Percentiles rank a stretch among this genome's conserved stretches.
These are phyloP conservation scores for Chrysanthemum makinoi DNA, from an alignment of 129 eudicot species.

Conservation along the genomic window DNA sequence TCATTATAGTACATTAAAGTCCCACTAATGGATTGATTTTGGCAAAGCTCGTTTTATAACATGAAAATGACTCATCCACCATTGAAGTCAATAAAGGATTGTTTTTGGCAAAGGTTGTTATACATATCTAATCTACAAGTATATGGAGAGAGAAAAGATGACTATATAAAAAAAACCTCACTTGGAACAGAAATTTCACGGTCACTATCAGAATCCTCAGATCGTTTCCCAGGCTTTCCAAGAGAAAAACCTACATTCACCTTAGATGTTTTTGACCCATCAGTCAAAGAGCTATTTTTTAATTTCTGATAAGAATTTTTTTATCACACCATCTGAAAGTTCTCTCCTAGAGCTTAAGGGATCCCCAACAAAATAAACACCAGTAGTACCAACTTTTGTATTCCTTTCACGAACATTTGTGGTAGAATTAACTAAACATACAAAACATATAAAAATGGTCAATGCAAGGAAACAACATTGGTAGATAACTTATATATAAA, in stretches of 20 bases:
- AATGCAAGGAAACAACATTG: not conserved
- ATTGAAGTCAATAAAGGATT: too few species aligned
- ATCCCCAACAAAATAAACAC: slow-evolving; percentile 34
- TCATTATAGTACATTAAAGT: too few species aligned
- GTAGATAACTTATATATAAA: not conserved
- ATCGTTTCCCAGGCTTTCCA: slow-evolving; percentile 40
- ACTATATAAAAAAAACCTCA: slow-evolving; percentile 38
- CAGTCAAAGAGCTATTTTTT: slow-evolving; percentile 34
- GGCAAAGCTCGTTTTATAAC: too few species aligned
- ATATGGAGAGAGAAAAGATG: not conserved
- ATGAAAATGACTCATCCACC: too few species aligned
- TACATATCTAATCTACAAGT: too few species aligned
- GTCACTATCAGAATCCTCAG: slow-evolving; percentile 51
- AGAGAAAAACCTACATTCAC: slow-evolving; percentile 38
- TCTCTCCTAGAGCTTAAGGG: slow-evolving; percentile 42
- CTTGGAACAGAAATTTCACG: slow-evolving; percentile 37
- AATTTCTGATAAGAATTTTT: slow-evolving; percentile 34
- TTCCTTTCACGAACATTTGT: slow-evolving; percentile 35
- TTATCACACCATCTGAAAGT: slow-evolving; percentile 39
- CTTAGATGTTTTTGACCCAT: slow-evolving; percentile 41
- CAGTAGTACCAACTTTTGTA: slow-evolving; percentile 29
- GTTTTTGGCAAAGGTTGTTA: too few species aligned
- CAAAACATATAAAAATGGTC: slow-evolving; percentile 10
- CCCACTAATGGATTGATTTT: too few species aligned
- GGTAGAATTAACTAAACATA: slow-evolving; percentile 41